Evolutionary conservation across 1,139 yeast genomes (phyloP).

Genomic region (Candida neerlandica): DNA sequence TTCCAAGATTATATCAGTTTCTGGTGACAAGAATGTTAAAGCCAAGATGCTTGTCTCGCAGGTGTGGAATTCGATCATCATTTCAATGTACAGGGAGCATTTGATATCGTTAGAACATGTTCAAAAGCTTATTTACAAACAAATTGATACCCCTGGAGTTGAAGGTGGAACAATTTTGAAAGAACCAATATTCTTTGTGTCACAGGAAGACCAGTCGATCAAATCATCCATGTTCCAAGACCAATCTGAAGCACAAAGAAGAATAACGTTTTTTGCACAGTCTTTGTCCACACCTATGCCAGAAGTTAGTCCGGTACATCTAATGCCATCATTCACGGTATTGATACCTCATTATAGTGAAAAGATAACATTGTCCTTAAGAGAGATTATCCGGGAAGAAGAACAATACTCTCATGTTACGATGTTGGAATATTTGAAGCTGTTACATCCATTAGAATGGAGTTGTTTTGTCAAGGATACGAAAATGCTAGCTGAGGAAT

Average conservation of each 20-base stretch:
- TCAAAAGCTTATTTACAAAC: conserved; percentile 48
- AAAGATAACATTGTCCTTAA: conserved; percentile 48
- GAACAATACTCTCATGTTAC: conserved; percentile 53
- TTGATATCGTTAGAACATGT: conserved; percentile 52
- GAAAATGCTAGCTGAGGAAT: conserved; percentile 49
- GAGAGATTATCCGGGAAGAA: conserved; percentile 51
- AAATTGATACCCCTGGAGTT: conserved; percentile 26
- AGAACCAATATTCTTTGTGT: conserved; percentile 53
- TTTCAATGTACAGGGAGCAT: conserved; percentile 62
- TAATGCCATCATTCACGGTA: conserved; percentile 55
- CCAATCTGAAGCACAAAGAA: conserved; percentile 50
- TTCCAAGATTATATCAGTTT: conserved; percentile 43
- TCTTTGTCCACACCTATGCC: conserved; percentile 57
- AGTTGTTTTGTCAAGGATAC: conserved; percentile 53
- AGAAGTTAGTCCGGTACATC: conserved; percentile 40
- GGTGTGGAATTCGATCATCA: conserved; percentile 55
- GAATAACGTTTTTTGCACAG: conserved; percentile 58
- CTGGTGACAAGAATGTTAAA: conserved; percentile 28
- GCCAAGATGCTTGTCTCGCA: conserved; percentile 45
- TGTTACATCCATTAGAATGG: conserved; percentile 55
- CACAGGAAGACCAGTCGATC: conserved; percentile 51
- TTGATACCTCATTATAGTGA: conserved; percentile 56
- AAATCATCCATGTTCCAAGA: conserved; percentile 35
- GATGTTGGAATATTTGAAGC: conserved; percentile 53
- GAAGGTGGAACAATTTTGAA: conserved; percentile 31